Conservation (phyloP, 495 filamentous ascomycete species). For the Parathielavia appendiculata region DNA sequence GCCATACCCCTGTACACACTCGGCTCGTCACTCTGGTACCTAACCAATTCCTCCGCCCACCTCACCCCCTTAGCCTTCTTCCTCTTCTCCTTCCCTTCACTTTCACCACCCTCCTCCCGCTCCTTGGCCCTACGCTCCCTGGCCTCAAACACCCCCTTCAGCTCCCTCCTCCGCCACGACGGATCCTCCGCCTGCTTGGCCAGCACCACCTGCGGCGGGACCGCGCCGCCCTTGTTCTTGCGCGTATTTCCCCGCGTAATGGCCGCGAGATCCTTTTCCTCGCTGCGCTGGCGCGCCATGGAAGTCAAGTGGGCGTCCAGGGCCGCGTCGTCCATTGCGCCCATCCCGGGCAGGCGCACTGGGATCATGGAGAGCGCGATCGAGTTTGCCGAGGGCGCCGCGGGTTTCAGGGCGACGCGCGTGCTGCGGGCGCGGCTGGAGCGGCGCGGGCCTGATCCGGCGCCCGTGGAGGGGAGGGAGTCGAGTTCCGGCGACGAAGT, state of each 20-base stretch:
- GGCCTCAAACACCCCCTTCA: conserved; percentile 29
- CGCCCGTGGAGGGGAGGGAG: not conserved
- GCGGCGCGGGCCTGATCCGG: conserved; percentile 23
- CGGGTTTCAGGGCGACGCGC: conserved; percentile 24
- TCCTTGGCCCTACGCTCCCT: conserved; percentile 14
- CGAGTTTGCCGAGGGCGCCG: conserved; percentile 32
- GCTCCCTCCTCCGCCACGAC: conserved; percentile 28
- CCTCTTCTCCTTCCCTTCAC: conserved; percentile 1
- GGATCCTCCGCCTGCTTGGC: conserved; percentile 26
- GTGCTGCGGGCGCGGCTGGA: conserved; percentile 29
- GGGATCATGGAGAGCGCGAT: conserved; percentile 31
- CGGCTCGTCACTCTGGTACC: conserved; percentile 21
- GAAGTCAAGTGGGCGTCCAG: conserved; percentile 16
- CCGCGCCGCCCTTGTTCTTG: conserved; percentile 48
- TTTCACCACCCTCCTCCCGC: not conserved
- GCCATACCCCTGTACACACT: not conserved
- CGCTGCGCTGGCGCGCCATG: conserved; percentile 31
- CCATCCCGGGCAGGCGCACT: conserved; percentile 30
- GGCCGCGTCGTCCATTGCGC: conserved; percentile 22
- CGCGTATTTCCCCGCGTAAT: conserved; percentile 49
- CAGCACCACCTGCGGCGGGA: conserved; percentile 30
- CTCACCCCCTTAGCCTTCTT: conserved; percentile 26
- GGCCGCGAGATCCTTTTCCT: conserved; percentile 48
- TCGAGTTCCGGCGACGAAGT: conserved; percentile 2
- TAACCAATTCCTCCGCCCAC: conserved; percentile 31